A percentile compares a stretch with the other conserved stretches of the same genome.
These are phyloP conservation scores for Posidonia australis DNA, from an alignment of 106 monocot genomes.

Conservation along the genomic window DNA sequence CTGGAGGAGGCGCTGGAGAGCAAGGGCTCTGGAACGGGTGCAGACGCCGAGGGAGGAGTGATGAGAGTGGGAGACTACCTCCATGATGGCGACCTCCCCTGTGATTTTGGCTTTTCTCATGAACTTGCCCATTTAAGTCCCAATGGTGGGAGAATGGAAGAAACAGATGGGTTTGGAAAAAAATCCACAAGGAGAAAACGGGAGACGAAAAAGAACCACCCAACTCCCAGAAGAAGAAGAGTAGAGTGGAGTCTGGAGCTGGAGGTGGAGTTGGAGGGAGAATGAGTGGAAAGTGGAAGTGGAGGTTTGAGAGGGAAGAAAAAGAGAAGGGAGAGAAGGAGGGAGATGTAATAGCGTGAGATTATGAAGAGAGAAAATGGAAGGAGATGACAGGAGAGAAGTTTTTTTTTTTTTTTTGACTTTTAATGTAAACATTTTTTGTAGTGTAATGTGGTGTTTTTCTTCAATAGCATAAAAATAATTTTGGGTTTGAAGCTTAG, in stretches of 20 bases:
- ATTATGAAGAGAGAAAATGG: neutral
- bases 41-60: slow-evolving; percentile 35
- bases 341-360: neutral
- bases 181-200: neutral
- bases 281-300: neutral
- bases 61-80: slow-evolving; percentile 10
- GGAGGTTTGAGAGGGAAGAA: slow-evolving; percentile 4
- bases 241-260: neutral
- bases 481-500: no score
- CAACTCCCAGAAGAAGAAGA: neutral
- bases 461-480: no score
- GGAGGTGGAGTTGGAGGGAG: neutral
- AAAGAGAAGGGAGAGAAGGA: neutral
- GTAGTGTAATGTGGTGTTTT: no score
- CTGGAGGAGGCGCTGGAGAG: slow-evolving; percentile 32
- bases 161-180: neutral
- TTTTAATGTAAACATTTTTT: no score
- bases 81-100: slow-evolving; percentile 41
- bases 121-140: slow-evolving; percentile 42
- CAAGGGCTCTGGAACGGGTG: slow-evolving; percentile 44
- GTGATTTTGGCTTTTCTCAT: slow-evolving; percentile 32
- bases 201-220: neutral
- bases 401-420: no score
- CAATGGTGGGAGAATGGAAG: neutral
- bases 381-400: neutral